Percentiles rank a stretch among this genome's conserved stretches.
These are phyloP conservation scores for Rhodamnia argentea DNA, from an alignment of 345 rosid genomes.

Conservation along the genomic window DNA sequence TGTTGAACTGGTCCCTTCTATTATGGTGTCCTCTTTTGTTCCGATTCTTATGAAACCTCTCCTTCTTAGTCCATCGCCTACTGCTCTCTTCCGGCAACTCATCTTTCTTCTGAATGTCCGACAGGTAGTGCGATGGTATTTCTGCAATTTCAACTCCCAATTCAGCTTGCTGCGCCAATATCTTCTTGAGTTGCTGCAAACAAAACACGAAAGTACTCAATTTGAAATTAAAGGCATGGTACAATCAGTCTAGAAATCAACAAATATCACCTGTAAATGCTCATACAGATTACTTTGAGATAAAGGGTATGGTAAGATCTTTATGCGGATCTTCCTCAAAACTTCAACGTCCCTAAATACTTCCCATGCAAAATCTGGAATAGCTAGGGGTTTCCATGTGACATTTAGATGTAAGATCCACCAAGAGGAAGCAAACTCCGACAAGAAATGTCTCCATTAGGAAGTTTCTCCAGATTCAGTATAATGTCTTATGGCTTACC, in stretches of 20 bases:
- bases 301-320: neutral
- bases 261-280: neutral
- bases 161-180: conserved; percentile 88
- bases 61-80: conserved; percentile 15
- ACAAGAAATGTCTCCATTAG: neutral
- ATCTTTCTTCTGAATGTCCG: conserved; percentile 28
- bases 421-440: neutral
- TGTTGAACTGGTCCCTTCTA: conserved; percentile 13
- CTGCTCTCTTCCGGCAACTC: conserved; percentile 13
- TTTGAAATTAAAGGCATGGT: neutral
- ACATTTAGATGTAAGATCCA: neutral
- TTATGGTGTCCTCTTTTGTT: conserved; percentile 32
- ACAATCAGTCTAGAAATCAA: neutral
- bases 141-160: conserved; percentile 92
- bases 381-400: neutral
- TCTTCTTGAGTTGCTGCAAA: conserved; percentile 75
- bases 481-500: neutral
- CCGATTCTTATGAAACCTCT: conserved; percentile 25
- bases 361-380: neutral
- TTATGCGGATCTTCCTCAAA: neutral
- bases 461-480: neutral
- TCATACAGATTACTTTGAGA: neutral
- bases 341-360: neutral
- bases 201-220: neutral
- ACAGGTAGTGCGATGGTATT: conserved; percentile 62